phyloP scores from a whole-genome alignment of 352 stramenopile genomes.

The Phytophthora quininea region DNA sequence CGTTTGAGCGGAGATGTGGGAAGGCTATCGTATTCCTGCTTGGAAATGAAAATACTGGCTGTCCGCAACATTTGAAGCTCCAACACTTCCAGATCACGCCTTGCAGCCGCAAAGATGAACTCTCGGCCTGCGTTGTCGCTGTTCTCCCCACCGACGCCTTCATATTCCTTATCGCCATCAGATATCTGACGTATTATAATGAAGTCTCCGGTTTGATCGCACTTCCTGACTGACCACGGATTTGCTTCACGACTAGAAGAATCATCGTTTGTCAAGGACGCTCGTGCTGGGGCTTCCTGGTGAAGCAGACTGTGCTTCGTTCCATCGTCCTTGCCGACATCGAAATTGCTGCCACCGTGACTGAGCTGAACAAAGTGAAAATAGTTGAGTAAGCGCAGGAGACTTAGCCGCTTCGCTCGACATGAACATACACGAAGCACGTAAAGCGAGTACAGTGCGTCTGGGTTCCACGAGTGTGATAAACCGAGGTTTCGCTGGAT shows the following conservation, averaged over 20 bases:
- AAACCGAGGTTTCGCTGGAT: constrained; percentile 1
- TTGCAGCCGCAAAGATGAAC: constrained; percentile 47
- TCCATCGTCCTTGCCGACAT: background rate
- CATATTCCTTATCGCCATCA: background rate
- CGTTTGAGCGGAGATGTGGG: constrained; percentile 15
- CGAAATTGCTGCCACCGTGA: background rate
- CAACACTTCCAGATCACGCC: constrained; percentile 42
- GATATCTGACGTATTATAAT: constrained; percentile 17
- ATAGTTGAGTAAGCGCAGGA: constrained; percentile 61
- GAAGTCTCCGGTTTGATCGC: constrained; percentile 25
- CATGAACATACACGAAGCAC: constrained; percentile 44
- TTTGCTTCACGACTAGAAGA: background rate
- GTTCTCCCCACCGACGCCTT: background rate
- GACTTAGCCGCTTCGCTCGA: constrained; percentile 39
- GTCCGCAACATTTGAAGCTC: constrained; percentile 54
- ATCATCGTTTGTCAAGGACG: background rate
- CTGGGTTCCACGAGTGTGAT: constrained; percentile 22
- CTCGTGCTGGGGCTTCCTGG: background rate
- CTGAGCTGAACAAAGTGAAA: constrained; percentile 44
- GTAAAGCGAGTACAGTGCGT: constrained; percentile 47
- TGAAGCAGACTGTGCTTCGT: background rate
- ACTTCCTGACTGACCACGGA: constrained; percentile 23
- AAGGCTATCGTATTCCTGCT: constrained; percentile 50
- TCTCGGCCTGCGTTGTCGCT: constrained; percentile 20
- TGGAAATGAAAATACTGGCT: constrained; percentile 52